Base-by-base conservation (phyloP, 306 rosid species). In the Rosa chinensis region DNA sequence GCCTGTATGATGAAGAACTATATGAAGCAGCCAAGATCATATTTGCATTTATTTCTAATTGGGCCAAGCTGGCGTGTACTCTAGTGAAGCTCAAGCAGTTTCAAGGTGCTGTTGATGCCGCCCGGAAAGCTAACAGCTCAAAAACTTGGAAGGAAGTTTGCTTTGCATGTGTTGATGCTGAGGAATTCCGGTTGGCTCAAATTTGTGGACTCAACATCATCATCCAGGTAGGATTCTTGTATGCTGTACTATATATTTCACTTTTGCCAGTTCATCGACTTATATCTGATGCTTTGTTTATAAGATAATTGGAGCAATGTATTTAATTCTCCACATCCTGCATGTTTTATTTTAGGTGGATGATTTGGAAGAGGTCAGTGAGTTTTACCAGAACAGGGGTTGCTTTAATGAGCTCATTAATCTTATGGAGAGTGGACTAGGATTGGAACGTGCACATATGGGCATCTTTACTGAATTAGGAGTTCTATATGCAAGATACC, bases 141-240 rank as follows among this genome's bases (percentile, higher is more conserved):
- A 94, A 94, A 86, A 94, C 99, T 78, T 94, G 99, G 99, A 94
- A 92, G 86, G 97, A 91, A 79, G 97, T 94, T 84, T 94, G 99
- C 87, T 94, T 92, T 88, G 95, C 99, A 21, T 95, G 99, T 72
- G 98, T 95, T 73, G 98, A 95, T 76, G 95, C 93, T 53, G 99
- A 92, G 89, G 99, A 95, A 82, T 92, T 92, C 86, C 99, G 99
- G 81, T 81, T 95, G 84, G 99, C 99, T 73, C 99, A 95, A 85
- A 95, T 95, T 74, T 95, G 98, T 86, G 99, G 99, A 67, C 94
- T 95, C 82, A 93, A 90, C 84, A 91, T 96, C 87, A 96, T 96
- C 70, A 77, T 96, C 59, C 99, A 96, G 99, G 99, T 96, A 83
- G 11, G 8, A 23, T 64, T 47, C 14, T 23, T 75, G 47, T 35